Percentiles rank a stretch among this genome's conserved stretches.
phyloP scores from a whole-genome alignment of 2,329 filamentous ascomycete species.

The Hymenotorrendiella dingleyae region DNA sequence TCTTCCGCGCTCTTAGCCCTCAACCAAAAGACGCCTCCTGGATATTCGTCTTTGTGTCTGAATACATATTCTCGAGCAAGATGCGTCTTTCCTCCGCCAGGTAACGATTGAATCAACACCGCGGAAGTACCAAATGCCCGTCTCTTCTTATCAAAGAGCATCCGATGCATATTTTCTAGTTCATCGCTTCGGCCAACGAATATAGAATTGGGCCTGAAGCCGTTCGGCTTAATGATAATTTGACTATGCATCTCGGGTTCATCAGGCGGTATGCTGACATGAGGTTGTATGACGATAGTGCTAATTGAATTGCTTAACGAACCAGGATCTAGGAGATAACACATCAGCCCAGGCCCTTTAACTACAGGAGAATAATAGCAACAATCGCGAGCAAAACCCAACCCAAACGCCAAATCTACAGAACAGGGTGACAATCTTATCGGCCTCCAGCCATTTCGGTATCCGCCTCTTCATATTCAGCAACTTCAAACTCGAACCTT shows the following conservation, averaged over 20 bases:
- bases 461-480: conserved; percentile 25
- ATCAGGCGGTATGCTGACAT: conserved; percentile 22
- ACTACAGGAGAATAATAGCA: conserved; percentile 8
- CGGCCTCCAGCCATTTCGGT: conserved; percentile 18
- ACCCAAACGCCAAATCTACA: background rate
- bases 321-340: conserved; percentile 27
- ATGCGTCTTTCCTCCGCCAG: conserved; percentile 64
- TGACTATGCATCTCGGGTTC: conserved; percentile 11
- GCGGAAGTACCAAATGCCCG: conserved; percentile 53
- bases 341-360: conserved; percentile 27
- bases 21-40: conserved; percentile 66
- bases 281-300: conserved; percentile 20
- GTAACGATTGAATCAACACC: conserved; percentile 57
- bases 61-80: conserved; percentile 64
- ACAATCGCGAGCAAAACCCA: background rate
- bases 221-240: conserved; percentile 43
- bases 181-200: conserved; percentile 58
- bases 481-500: conserved; percentile 20
- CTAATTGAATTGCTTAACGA: conserved; percentile 24
- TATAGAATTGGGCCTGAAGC: conserved; percentile 56
- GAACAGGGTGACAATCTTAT: background rate
- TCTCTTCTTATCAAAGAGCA: conserved; percentile 51
- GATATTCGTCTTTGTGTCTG: conserved; percentile 50
- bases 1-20: conserved; percentile 55
- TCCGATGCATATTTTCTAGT: conserved; percentile 50